Conservation (phyloP, 768 basidiomycete genomes). For the Collybia nuda region DNA sequence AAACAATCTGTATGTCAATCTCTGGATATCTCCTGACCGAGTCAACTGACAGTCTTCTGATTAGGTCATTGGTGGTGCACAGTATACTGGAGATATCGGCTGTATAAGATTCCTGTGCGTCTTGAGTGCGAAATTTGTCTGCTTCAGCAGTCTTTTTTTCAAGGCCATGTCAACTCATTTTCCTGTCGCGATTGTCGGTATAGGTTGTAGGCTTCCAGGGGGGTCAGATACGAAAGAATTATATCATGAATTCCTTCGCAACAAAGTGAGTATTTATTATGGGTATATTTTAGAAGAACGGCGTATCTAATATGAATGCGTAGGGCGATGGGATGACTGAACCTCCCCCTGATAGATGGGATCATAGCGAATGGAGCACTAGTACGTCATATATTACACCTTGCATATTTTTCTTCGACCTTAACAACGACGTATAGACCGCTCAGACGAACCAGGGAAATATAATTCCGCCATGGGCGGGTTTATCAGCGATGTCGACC, state of each 20-base stretch:
- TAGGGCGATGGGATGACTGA: neutral
- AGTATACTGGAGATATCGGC: no score
- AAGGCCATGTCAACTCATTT: neutral
- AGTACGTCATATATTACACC: no score
- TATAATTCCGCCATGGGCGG: neutral
- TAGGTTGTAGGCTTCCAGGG: neutral
- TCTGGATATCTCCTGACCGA: no score
- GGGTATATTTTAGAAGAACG: no score
- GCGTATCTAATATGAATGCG: neutral
- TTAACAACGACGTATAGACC: neutral
- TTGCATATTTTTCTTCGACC: no score
- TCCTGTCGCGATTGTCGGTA: conserved; percentile 1
- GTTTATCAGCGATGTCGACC: conserved; percentile 1
- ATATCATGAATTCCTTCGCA: conserved; percentile 1
- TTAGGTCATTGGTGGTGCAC: no score
- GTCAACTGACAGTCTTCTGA: no score
- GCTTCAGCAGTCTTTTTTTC: no score
- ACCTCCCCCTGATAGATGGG: conserved; percentile 1
- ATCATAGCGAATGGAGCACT: neutral
- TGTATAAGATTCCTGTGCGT: no score
- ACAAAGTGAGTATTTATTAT: neutral
- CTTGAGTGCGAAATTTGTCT: no score
- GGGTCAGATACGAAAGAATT: conserved; percentile 1
- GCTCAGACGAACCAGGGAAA: neutral
- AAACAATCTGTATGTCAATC: no score